Percentiles rank a stretch among this genome's conserved stretches.
Evolutionary conservation across 768 basidiomycete genomes (phyloP).

Genomic region (Calvatia gigantea): DNA sequence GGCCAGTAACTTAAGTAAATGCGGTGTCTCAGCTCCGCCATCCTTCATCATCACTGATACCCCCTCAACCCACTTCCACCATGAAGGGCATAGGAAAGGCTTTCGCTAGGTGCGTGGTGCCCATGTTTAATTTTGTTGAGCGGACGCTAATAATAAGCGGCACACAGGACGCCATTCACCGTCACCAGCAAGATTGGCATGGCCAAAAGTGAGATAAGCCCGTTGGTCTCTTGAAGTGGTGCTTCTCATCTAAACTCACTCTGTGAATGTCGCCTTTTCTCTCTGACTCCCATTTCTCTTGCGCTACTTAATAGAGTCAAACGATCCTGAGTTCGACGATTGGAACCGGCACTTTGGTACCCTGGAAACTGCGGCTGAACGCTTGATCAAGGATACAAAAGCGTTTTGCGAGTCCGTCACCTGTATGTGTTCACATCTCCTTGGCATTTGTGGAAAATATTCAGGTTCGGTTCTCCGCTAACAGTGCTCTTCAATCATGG

Average conservation of each 20-base stretch:
- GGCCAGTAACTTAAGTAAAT: not conserved
- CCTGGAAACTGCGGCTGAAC: conserved; percentile 81
- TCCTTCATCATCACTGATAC: conserved; percentile 6
- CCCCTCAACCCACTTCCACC: conserved; percentile 14
- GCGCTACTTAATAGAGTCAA: conserved; percentile 50
- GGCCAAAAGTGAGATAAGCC: conserved; percentile 73
- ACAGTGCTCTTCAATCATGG: conserved; percentile 67
- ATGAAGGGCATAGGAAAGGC: conserved; percentile 89
- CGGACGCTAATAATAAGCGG: conserved; percentile 1
- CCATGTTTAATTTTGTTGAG: not conserved
- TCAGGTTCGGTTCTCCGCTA: not conserved
- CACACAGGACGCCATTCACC: conserved; percentile 82
- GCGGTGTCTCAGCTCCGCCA: not conserved
- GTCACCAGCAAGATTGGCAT: conserved; percentile 86
- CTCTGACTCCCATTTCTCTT: not conserved
- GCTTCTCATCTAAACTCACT: conserved; percentile 3
- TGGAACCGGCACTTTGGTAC: conserved; percentile 72
- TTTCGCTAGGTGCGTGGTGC: conserved; percentile 57
- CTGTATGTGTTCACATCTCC: conserved; percentile 37
- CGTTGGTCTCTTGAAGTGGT: not conserved
- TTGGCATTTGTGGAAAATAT: conserved; percentile 8
- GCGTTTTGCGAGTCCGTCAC: conserved; percentile 82
- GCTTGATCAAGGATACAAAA: conserved; percentile 89
- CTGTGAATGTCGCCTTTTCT: not conserved
- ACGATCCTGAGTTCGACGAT: conserved; percentile 89